A percentile compares a stretch with the other conserved stretches of the same genome.
phyloP scores from a whole-genome alignment of 805 yeast species.

The Novakomyces olei region DNA sequence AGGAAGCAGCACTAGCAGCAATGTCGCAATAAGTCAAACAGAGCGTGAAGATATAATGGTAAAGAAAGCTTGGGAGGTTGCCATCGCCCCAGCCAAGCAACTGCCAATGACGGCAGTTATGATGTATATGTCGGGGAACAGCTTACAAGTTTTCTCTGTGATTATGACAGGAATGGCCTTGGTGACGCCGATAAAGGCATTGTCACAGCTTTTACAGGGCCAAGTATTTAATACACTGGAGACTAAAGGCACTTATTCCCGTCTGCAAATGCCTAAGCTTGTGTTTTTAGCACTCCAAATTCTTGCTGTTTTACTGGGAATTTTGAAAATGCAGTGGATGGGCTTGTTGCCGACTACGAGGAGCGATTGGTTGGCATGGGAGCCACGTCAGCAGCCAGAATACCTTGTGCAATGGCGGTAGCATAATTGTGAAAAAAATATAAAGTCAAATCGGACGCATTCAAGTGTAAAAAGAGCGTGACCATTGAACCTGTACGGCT shows the following conservation, averaged over 20 bases:
- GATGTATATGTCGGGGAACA: slow-evolving; percentile 84
- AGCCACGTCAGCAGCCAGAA: too few relatives aligned
- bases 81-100: slow-evolving; percentile 56
- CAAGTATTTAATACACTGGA: slow-evolving; percentile 9
- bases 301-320: slow-evolving; percentile 45
- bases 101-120: slow-evolving; percentile 79
- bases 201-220: slow-evolving; percentile 33
- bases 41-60: background rate
- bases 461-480: too few relatives aligned
- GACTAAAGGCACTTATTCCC: too few relatives aligned
- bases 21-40: too few relatives aligned
- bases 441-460: too few relatives aligned
- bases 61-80: slow-evolving; percentile 68
- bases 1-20: too few relatives aligned
- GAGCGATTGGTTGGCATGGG: slow-evolving; percentile 90
- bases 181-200: slow-evolving; percentile 53
- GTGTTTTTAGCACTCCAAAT: slow-evolving; percentile 28
- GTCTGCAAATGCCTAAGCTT: slow-evolving; percentile 22
- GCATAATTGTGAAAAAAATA: too few relatives aligned
- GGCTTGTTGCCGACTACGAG: slow-evolving; percentile 72
- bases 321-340: slow-evolving; percentile 70
- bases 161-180: slow-evolving; percentile 74
- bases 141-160: slow-evolving; percentile 73
- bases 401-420: too few relatives aligned
- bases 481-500: too few relatives aligned